Conservation (phyloP, 202 grass and related monocot genomes). For the Saccharum hybrid region DNA sequence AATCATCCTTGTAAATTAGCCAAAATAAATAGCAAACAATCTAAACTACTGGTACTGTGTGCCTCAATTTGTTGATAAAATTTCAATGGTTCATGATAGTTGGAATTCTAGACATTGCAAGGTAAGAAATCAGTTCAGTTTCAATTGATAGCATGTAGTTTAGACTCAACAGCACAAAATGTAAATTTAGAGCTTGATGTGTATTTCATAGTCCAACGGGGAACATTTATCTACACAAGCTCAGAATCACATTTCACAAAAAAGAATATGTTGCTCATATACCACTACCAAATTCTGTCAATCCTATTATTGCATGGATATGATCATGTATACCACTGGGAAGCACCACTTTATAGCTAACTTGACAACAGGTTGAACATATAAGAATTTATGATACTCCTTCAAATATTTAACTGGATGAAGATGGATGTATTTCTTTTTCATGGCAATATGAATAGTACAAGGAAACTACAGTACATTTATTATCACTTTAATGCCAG, state of each 20-base stretch:
- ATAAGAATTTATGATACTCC: constrained; percentile 8
- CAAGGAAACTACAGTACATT: constrained; percentile 24
- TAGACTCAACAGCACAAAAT: constrained; percentile 21
- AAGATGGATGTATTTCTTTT: constrained; percentile 35
- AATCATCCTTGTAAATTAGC: constrained; percentile 25
- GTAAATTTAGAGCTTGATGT: constrained; percentile 10
- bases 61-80: constrained; percentile 36
- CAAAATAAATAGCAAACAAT: constrained; percentile 35
- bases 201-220: constrained; percentile 23
- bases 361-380: background rate
- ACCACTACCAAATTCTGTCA: constrained; percentile 24
- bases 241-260: constrained; percentile 31
- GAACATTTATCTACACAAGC: constrained; percentile 17
- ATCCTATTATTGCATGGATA: constrained; percentile 8
- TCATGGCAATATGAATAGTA: constrained; percentile 41
- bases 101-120: constrained; percentile 30
- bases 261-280: constrained; percentile 2
- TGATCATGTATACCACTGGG: constrained; percentile 25
- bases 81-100: background rate
- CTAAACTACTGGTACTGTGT: constrained; percentile 14
- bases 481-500: constrained; percentile 34
- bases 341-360: constrained; percentile 29
- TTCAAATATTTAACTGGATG: constrained; percentile 30
- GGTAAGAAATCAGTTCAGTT: constrained; percentile 17
- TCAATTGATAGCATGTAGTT: background rate